These are phyloP conservation scores for Aspergillus bertholletiae DNA, from an alignment of 495 filamentous ascomycete species.

Conservation along the genomic window DNA sequence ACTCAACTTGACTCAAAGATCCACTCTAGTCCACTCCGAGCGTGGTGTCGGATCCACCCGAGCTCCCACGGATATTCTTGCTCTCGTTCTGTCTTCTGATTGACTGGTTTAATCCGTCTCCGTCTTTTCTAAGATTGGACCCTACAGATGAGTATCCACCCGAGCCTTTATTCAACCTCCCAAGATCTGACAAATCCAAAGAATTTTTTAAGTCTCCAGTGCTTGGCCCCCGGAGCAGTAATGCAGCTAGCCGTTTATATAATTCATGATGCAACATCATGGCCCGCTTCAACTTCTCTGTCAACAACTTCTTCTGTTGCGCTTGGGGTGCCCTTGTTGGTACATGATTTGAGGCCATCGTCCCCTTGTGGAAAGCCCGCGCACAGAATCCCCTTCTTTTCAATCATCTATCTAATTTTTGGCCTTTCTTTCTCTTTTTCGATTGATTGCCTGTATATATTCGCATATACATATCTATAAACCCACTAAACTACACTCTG, in stretches of 20 bases:
- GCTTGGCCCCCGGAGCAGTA: conserved; percentile 2
- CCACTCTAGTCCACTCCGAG: neutral
- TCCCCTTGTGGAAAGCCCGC: neutral
- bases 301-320: neutral
- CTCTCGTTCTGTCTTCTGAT: neutral
- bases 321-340: neutral
- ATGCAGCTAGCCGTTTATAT: neutral
- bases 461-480: conserved; percentile 1
- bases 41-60: neutral
- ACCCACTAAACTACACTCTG: neutral
- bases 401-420: neutral
- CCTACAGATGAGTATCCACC: neutral
- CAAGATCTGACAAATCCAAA: conserved; percentile 8
- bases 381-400: neutral
- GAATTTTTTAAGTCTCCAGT: neutral
- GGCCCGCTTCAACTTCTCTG: neutral
- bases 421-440: neutral
- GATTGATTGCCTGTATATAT: neutral
- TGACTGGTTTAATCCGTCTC: conserved; percentile 7
- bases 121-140: neutral
- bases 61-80: conserved; percentile 2
- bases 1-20: neutral
- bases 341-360: conserved; percentile 14
- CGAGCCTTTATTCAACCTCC: neutral
- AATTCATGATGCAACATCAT: conserved; percentile 5